Conservation (phyloP, 2,329 filamentous ascomycete genomes). For the Penicillium sp. region DNA sequence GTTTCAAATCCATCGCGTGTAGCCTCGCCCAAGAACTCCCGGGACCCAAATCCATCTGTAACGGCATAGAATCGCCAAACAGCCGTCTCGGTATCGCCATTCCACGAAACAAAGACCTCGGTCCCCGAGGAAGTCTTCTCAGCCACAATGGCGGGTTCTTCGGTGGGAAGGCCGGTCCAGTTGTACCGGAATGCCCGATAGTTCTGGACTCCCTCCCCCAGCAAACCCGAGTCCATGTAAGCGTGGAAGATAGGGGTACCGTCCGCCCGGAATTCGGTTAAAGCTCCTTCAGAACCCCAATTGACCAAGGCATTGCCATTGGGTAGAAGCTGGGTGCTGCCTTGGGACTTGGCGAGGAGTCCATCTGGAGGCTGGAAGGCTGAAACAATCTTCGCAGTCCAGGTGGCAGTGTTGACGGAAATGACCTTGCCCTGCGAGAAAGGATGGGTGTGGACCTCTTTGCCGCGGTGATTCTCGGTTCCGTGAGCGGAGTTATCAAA, state of each 20-base stretch:
- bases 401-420: conserved; percentile 45
- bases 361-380: conserved; percentile 52
- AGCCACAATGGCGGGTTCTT: conserved; percentile 40
- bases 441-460: conserved; percentile 17
- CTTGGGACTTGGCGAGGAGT: conserved; percentile 53
- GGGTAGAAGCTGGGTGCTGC: conserved; percentile 55
- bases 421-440: conserved; percentile 50
- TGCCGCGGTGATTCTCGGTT: conserved; percentile 28
- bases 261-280: conserved; percentile 36
- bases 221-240: conserved; percentile 47
- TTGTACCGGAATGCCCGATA: conserved; percentile 44
- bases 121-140: conserved; percentile 32
- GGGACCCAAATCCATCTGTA: conserved; percentile 25
- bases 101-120: conserved; percentile 57
- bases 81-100: conserved; percentile 51
- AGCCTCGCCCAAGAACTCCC: conserved; percentile 30
- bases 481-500: conserved; percentile 56
- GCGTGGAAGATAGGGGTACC: conserved; percentile 42
- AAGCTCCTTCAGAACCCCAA: conserved; percentile 55
- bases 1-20: conserved; percentile 34
- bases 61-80: conserved; percentile 53
- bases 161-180: conserved; percentile 41
- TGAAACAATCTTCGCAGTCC: conserved; percentile 48
- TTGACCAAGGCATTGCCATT: conserved; percentile 57
- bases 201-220: conserved; percentile 37